A percentile compares a stretch with the other conserved stretches of the same genome.
Conservation (phyloP, 495 filamentous ascomycete genomes). For the Aspergillus leporis region DNA sequence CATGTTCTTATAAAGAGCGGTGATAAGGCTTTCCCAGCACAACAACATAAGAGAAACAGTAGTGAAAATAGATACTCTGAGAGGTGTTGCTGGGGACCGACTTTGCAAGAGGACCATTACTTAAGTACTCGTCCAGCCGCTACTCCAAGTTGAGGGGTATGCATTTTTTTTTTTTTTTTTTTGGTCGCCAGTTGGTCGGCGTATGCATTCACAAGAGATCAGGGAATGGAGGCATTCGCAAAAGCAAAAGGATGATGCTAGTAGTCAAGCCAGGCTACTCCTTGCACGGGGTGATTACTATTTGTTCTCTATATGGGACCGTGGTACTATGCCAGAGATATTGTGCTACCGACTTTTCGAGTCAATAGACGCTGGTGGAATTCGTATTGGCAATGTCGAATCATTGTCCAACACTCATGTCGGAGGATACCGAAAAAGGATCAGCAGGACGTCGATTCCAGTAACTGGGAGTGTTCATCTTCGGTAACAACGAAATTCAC, state of each 20-base stretch:
- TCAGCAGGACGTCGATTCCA: slow-evolving; percentile 7
- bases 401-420: slow-evolving; percentile 17
- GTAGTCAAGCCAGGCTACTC: slow-evolving; percentile 19
- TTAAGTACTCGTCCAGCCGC: neutral
- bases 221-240: neutral
- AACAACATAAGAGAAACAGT: neutral
- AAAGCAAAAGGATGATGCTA: slow-evolving; percentile 4
- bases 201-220: slow-evolving; percentile 3
- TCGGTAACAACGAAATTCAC: neutral
- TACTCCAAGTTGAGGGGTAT: neutral
- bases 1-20: slow-evolving; percentile 19
- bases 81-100: neutral
- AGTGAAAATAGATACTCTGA: neutral
- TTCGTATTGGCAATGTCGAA: slow-evolving; percentile 21
- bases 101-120: neutral
- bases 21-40: neutral
- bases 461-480: neutral
- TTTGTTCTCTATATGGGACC: slow-evolving; percentile 12
- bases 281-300: slow-evolving; percentile 19
- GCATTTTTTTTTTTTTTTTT: too few relatives aligned
- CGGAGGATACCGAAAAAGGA: neutral
- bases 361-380: slow-evolving; percentile 14
- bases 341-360: slow-evolving; percentile 23
- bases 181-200: neutral
- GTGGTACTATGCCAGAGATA: slow-evolving; percentile 16